A percentile compares a stretch with the other conserved stretches of the same genome.
Conservation (phyloP, 192 early-diverging fungal genomes). For the Jimgerdemannia flammicorona region DNA sequence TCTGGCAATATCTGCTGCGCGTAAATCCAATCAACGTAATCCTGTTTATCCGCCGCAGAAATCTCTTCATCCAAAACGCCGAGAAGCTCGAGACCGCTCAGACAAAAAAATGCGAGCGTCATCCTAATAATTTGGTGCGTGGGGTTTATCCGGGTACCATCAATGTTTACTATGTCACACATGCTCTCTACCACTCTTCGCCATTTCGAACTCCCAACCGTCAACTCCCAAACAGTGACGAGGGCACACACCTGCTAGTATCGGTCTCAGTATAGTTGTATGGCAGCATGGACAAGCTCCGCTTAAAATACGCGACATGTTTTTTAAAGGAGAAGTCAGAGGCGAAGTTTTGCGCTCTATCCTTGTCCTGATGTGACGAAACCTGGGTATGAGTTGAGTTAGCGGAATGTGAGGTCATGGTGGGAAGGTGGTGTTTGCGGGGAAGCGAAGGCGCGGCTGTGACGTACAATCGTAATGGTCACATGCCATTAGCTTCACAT, state of each 20-base stretch:
- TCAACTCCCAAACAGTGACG: neutral
- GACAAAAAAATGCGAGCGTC: constrained; percentile 81
- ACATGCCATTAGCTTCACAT: too few relatives aligned
- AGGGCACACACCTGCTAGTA: constrained; percentile 53
- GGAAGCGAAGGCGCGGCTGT: too few relatives aligned
- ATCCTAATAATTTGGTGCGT: constrained; percentile 48
- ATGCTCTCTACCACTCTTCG: too few relatives aligned
- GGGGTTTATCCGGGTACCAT: too few relatives aligned
- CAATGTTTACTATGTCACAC: too few relatives aligned
- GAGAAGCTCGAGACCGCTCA: constrained; percentile 80
- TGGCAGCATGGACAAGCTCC: constrained; percentile 68
- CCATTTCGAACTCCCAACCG: neutral
- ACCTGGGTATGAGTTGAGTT: too few relatives aligned
- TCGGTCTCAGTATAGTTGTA: constrained; percentile 65
- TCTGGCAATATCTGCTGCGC: constrained; percentile 77
- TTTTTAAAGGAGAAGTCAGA: constrained; percentile 43
- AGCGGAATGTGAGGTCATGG: too few relatives aligned
- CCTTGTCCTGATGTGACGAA: too few relatives aligned
- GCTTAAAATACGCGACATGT: constrained; percentile 72
- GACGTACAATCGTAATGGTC: too few relatives aligned
- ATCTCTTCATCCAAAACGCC: constrained; percentile 57
- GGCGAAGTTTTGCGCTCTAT: too few relatives aligned
- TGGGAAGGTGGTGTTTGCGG: too few relatives aligned
- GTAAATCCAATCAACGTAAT: constrained; percentile 96
- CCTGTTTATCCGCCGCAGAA: constrained; percentile 46